A percentile compares a stretch with the other conserved stretches of the same genome.
Evolutionary conservation across 2,329 filamentous ascomycete species (phyloP).

Genomic region (Pleomassaria siparia): DNA sequence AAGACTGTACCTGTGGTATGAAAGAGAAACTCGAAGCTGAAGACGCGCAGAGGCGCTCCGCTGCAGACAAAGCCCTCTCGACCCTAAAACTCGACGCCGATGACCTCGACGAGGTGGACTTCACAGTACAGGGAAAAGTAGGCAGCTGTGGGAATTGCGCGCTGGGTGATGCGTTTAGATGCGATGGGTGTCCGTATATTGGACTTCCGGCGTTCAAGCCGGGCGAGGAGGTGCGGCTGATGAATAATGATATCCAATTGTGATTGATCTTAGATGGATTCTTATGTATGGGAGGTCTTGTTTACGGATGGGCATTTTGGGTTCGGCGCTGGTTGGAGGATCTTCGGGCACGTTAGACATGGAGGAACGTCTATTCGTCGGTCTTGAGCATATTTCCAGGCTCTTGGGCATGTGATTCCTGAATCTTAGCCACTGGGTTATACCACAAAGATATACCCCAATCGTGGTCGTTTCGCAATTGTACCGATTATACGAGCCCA

Average conservation of each 20-base stretch:
- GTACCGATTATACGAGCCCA: too few species aligned
- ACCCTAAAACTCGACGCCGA: constrained; percentile 71
- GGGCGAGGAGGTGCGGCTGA: constrained; percentile 85
- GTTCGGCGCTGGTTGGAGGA: background rate
- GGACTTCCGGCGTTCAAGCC: constrained; percentile 95
- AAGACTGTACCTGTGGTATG: constrained; percentile 95
- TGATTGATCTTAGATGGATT: constrained; percentile 42
- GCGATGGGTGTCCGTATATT: constrained; percentile 76
- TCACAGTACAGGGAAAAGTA: constrained; percentile 95
- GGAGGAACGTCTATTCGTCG: too few species aligned
- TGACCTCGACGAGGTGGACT: constrained; percentile 89
- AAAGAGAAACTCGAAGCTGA: constrained; percentile 84
- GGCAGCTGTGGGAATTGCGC: constrained; percentile 94
- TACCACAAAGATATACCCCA: too few species aligned
- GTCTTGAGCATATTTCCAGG: too few species aligned
- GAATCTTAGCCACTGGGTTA: too few species aligned
- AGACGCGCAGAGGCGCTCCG: constrained; percentile 67
- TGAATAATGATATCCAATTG: constrained; percentile 85
- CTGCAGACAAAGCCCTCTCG: constrained; percentile 66
- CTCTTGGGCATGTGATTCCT: too few species aligned
- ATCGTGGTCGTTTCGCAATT: too few species aligned
- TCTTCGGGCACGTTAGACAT: too few species aligned
- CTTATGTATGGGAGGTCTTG: background rate
- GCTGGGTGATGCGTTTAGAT: constrained; percentile 77
- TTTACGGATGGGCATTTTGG: too few species aligned